A percentile compares a stretch with the other conserved stretches of the same genome.
Evolutionary conservation across 1,284 basidiomycete genomes (phyloP).

Genomic region (Apiotrichum laibachii): DNA sequence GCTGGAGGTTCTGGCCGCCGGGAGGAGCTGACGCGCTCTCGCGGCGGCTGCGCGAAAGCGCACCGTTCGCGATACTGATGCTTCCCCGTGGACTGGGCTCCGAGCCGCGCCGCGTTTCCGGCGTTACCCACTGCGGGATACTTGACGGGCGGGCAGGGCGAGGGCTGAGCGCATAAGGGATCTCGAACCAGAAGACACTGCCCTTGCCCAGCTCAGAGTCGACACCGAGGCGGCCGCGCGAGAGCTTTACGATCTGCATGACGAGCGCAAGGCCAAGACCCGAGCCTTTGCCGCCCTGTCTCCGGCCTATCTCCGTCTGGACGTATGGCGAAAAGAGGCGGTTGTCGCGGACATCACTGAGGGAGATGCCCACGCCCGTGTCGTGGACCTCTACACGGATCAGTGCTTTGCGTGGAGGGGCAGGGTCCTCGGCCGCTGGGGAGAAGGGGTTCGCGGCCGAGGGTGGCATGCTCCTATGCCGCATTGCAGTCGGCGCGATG

Average conservation of each 20-base stretch:
- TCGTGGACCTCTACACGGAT: slow-evolving; percentile 77
- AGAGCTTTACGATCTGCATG: slow-evolving; percentile 79
- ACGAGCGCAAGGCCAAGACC: slow-evolving; percentile 83
- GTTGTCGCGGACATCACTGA: slow-evolving; percentile 65
- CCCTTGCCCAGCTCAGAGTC: slow-evolving; percentile 46
- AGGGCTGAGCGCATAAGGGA: slow-evolving; percentile 3
- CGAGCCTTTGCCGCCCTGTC: slow-evolving; percentile 81
- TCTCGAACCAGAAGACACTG: slow-evolving; percentile 42
- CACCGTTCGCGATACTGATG: not conserved
- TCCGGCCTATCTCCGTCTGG: slow-evolving; percentile 60
- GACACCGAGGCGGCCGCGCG: slow-evolving; percentile 70
- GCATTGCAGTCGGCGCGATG: not conserved
- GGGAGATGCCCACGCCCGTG: slow-evolving; percentile 71
- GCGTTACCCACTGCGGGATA: not conserved
- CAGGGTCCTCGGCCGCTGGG: not conserved
- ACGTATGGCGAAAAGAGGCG: slow-evolving; percentile 50
- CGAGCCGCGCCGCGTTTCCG: not conserved
- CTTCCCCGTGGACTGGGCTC: not conserved
- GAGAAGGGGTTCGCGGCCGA: not conserved
- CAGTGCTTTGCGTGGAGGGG: slow-evolving; percentile 43
- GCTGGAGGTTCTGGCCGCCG: not conserved
- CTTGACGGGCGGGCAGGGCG: not conserved
- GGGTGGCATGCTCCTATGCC: not conserved
- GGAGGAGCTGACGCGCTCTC: too few species aligned
- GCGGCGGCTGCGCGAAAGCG: not conserved